Base-by-base conservation (phyloP, 176 grass and related monocot genomes). In the Rhynchospora pubera region DNA sequence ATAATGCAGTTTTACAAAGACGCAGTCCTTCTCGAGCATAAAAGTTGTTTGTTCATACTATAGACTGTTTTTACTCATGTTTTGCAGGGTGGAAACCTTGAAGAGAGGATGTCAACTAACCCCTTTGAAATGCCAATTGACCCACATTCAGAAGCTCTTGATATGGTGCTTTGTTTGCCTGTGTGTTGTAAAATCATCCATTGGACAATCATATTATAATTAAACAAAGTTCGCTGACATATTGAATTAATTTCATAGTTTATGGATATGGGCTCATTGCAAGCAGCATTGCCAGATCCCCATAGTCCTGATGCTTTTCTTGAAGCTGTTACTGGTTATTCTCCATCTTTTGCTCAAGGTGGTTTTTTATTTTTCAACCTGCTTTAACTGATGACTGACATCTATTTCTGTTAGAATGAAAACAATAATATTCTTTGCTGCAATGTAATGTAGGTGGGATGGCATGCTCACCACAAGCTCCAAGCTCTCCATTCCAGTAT, bases 81-180 rank as follows among this genome's bases (percentile, higher is more conserved):
- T 87, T 80, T 79, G 69, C 87, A 94, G 92, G 91, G 50, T 64
- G 83, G 42, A 86, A 18, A 50, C 32, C 85, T 42, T 86, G 15
- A 52, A 53, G 77, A 85, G 65, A 55, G 84, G 55, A 69, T 78
- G 57, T 48, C 88, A 76, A 82, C 79, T 80, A 97, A 97, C 88
- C 90, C 92, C 79, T 97, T 97, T 83, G 88, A 91, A 82, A 62
- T 91, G 81, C 87, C 92, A 58, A 89, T 84, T 91, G 86, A 84
- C 32, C 65, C 77, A 57, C 83, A 89, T 59, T 67, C n/a, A 9
- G 83, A 85, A 78, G 69, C 83, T 84, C 81, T 77, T 68, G 46
- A 78, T 89, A 64, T 82, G 90, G 94, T 94, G 92, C 48, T 16
- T 19, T 39, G 48, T 83, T 81, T 42, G 45, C 0, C 8, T 5